Evolutionary conservation across 768 basidiomycete genomes (phyloP).

Genomic region (Cyclocybe aegerita): DNA sequence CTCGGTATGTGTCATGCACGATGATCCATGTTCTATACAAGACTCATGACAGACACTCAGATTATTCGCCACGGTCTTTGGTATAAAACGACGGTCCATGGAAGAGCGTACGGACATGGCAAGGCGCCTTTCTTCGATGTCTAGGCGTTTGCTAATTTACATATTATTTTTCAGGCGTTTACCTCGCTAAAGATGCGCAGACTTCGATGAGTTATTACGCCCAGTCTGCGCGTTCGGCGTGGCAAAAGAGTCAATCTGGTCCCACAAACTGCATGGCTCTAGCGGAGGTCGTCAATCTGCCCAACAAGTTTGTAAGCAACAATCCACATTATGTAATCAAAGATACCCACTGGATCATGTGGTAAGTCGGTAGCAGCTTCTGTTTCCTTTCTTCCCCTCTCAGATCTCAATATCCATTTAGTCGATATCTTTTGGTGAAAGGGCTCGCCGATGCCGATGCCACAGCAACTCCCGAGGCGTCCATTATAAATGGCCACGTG

Average conservation of each 20-base stretch:
- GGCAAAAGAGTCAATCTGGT: conserved; percentile 50
- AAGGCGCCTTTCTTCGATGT: conserved; percentile 6
- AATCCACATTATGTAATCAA: conserved; percentile 58
- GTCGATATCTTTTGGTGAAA: conserved; percentile 64
- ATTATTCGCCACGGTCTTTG: conserved; percentile 75
- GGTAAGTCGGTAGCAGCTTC: conserved; percentile 34
- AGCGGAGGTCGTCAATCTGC: conserved; percentile 66
- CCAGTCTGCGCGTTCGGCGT: conserved; percentile 27
- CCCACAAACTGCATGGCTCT: conserved; percentile 56
- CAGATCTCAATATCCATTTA: conserved; percentile 21
- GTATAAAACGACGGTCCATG: conserved; percentile 54
- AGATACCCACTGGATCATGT: conserved; percentile 70
- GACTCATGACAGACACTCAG: conserved; percentile 26
- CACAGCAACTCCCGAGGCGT: conserved; percentile 6
- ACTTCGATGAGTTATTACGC: conserved; percentile 50
- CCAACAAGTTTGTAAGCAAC: conserved; percentile 49
- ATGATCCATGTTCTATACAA: too few species aligned
- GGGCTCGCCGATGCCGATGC: conserved; percentile 14
- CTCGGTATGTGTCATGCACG: conserved; percentile 40
- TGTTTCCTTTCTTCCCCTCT: neutral
- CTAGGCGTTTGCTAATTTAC: neutral
- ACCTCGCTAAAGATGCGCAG: conserved; percentile 59
- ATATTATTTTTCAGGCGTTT: conserved; percentile 50
- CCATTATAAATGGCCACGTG: conserved; percentile 11
- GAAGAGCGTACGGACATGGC: conserved; percentile 67